Evolutionary conservation across 2,329 filamentous ascomycete genomes (phyloP).

Genomic region (Arachnomyces sp.): DNA sequence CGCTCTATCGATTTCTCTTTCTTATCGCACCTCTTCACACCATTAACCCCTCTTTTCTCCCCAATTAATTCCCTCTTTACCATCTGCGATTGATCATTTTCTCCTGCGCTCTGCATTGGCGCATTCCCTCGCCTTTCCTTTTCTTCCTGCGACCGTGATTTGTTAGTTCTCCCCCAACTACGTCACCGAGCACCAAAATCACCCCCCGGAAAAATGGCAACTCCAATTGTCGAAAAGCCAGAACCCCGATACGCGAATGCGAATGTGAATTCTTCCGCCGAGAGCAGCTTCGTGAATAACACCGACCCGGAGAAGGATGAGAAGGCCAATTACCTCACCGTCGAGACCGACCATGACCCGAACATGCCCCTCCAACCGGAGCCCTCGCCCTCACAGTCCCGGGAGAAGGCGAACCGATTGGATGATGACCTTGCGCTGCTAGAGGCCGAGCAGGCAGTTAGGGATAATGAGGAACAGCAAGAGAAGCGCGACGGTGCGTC

Average conservation of each 20-base stretch:
- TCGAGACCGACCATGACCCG: conserved; percentile 21
- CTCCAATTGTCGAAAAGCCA: conserved; percentile 24
- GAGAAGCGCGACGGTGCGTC: conserved; percentile 34
- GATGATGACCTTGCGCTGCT: conserved; percentile 60
- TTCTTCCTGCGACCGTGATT: not conserved
- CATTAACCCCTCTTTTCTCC: no score
- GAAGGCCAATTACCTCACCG: conserved; percentile 13
- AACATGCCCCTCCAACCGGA: conserved; percentile 12
- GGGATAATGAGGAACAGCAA: conserved; percentile 22
- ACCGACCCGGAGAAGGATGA: conserved; percentile 7
- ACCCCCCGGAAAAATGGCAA: conserved; percentile 26
- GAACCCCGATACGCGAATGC: conserved; percentile 19
- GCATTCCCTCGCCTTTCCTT: not conserved
- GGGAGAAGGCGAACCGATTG: conserved; percentile 53
- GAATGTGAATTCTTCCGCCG: conserved; percentile 23
- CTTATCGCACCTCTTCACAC: no score
- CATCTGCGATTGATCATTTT: not conserved
- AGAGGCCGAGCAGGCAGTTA: conserved; percentile 50
- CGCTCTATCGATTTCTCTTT: not conserved
- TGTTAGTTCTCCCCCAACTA: no score
- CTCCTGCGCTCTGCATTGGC: conserved; percentile 1
- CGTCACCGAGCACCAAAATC: no score
- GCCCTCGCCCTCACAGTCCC: conserved; percentile 46
- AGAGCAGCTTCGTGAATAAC: conserved; percentile 25
- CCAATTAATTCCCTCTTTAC: not conserved